Percentiles rank a stretch among this genome's conserved stretches.
Evolutionary conservation across 805 yeast species (phyloP).

Genomic region (Candida rishiriensis): DNA sequence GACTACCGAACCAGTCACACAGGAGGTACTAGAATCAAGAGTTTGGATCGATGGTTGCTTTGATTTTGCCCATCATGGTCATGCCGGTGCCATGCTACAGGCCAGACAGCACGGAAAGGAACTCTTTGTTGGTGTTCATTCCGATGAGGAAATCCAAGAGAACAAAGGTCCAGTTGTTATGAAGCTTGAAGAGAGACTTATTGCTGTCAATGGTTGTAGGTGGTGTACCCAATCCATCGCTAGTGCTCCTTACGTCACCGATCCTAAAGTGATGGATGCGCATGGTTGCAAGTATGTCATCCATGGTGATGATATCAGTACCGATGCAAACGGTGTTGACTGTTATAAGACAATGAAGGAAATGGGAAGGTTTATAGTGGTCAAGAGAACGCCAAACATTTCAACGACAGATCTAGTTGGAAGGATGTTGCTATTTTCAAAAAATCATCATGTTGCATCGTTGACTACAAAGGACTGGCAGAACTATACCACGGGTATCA

Average conservation of each 20-base stretch:
- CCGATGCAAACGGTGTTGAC: conserved; percentile 94
- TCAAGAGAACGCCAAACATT: conserved; percentile 89
- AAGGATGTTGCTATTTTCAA: conserved; percentile 66
- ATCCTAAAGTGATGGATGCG: conserved; percentile 69
- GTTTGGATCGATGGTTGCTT: conserved; percentile 99
- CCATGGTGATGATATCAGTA: conserved; percentile 96
- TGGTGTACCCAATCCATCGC: conserved; percentile 76
- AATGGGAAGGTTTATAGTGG: conserved; percentile 82
- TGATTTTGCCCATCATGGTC: conserved; percentile 97
- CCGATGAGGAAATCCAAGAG: conserved; percentile 75
- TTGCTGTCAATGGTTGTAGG: conserved; percentile 85
- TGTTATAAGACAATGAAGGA: conserved; percentile 84
- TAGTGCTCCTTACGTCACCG: conserved; percentile 91
- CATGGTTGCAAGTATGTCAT: conserved; percentile 86
- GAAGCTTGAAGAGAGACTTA: conserved; percentile 70
- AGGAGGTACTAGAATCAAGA: conserved; percentile 30
- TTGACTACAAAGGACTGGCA: conserved; percentile 26
- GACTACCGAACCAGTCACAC: neutral
- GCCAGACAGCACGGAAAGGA: conserved; percentile 80
- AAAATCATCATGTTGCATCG: conserved; percentile 49
- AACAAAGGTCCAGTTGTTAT: conserved; percentile 96
- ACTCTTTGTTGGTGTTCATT: conserved; percentile 83
- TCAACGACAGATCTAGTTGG: conserved; percentile 94
- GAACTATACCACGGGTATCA: conserved; percentile 2
- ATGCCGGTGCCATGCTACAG: conserved; percentile 94